phyloP scores from a whole-genome alignment of 225 moss, liverwort and hornwort species.

The Polytrichum commune region DNA sequence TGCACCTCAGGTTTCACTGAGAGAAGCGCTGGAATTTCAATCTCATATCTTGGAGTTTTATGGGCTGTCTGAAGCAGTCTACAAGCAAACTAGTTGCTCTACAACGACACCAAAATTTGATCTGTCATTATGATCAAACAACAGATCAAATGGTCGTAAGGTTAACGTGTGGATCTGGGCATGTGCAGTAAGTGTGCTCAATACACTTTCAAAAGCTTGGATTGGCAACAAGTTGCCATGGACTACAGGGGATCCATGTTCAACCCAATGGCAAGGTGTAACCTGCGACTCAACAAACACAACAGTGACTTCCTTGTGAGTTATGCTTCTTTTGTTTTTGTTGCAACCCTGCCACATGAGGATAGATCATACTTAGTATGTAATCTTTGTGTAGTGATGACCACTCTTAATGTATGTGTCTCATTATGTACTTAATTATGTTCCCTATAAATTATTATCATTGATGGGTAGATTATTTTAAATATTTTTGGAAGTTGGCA shows the following conservation, averaged over 20 bases:
- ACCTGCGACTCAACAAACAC: conserved; percentile 19
- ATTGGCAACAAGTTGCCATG: conserved; percentile 17
- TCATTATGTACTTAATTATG: too few species aligned
- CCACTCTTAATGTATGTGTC: too few species aligned
- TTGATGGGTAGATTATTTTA: background rate
- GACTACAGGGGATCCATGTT: conserved; percentile 33
- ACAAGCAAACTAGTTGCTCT: background rate
- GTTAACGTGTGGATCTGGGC: background rate
- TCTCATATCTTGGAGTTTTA: background rate
- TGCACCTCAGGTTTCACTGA: background rate
- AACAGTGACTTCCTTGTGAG: conserved; percentile 31
- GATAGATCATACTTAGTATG: background rate
- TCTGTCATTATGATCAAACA: background rate
- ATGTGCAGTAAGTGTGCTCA: conserved; percentile 34
- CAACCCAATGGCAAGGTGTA: conserved; percentile 32
- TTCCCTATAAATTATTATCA: too few species aligned
- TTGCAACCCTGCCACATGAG: background rate
- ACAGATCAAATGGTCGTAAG: too few species aligned
- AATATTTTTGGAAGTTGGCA: background rate
- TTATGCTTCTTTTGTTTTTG: background rate
- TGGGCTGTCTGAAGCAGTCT: background rate
- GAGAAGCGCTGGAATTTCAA: background rate
- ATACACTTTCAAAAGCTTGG: conserved; percentile 29
- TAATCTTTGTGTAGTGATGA: too few species aligned
- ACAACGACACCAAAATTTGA: background rate